These are phyloP conservation scores for Geotrichum histeridarum DNA, from an alignment of 1,139 yeast genomes.

Conservation along the genomic window DNA sequence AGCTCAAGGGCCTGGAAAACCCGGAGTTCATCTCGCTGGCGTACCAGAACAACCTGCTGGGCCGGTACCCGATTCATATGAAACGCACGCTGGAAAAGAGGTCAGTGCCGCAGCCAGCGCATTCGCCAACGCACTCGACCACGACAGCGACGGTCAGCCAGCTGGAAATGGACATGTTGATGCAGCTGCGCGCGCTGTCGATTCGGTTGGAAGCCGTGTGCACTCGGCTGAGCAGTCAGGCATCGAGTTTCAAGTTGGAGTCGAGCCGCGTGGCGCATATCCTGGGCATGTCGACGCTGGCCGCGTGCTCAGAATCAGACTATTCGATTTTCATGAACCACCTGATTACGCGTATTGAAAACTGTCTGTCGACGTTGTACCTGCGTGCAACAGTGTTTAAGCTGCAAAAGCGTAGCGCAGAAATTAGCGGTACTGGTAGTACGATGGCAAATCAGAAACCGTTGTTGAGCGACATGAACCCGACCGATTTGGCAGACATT, in stretches of 20 bases:
- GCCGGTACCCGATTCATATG: conserved; percentile 16
- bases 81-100: conserved; percentile 9
- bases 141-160: conserved; percentile 3
- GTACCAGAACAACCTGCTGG: conserved; percentile 49
- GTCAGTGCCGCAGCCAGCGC: neutral
- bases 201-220: conserved; percentile 12
- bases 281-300: conserved; percentile 1
- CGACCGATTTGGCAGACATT: neutral
- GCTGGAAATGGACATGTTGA: conserved; percentile 7
- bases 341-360: conserved; percentile 59
- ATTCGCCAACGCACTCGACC: neutral
- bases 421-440: neutral
- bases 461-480: neutral
- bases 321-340: conserved; percentile 53
- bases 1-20: conserved; percentile 88
- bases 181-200: conserved; percentile 8
- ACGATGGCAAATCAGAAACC: neutral
- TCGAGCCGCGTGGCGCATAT: conserved; percentile 1
- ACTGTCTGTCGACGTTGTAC: conserved; percentile 32
- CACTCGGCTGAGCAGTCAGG: conserved; percentile 2
- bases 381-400: conserved; percentile 14
- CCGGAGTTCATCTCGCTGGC: conserved; percentile 80
- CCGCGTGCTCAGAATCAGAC: conserved; percentile 33
- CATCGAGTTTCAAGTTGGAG: neutral
- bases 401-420: neutral